Conservation (phyloP, 768 basidiomycete species). For the Sistotremastrum suecicum region DNA sequence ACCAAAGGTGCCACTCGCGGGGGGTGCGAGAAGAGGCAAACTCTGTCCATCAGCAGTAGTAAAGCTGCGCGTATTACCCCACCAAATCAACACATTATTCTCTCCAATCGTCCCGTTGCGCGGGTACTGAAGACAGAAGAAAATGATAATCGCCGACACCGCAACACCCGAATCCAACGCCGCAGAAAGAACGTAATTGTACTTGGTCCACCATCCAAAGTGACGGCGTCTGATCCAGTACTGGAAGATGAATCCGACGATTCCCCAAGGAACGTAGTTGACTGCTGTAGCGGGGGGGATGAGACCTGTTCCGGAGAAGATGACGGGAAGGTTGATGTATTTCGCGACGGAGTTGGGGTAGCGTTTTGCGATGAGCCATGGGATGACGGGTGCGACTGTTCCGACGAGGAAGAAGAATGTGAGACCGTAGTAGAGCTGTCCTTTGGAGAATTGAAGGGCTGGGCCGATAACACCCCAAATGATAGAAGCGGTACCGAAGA, state of each 20-base stretch:
- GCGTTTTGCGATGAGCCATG: conserved; percentile 37
- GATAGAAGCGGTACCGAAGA: conserved; percentile 20
- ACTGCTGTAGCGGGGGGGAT: conserved; percentile 56
- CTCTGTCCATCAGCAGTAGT: conserved; percentile 18
- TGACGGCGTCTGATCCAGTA: conserved; percentile 43
- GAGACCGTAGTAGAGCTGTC: conserved; percentile 34
- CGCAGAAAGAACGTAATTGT: conserved; percentile 50
- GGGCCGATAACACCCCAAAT: conserved; percentile 68
- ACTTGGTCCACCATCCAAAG: conserved; percentile 59
- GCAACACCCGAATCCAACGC: conserved; percentile 62
- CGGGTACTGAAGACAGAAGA: conserved; percentile 55
- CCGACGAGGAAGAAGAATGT: conserved; percentile 72
- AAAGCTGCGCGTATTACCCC: conserved; percentile 42
- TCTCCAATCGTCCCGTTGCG: conserved; percentile 42
- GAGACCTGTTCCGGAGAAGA: conserved; percentile 41
- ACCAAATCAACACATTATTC: conserved; percentile 44
- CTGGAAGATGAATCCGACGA: conserved; percentile 54
- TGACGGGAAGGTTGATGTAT: conserved; percentile 34
- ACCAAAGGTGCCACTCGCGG: conserved; percentile 6
- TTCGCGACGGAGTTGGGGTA: conserved; percentile 51
- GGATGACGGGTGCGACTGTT: conserved; percentile 39
- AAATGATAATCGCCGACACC: conserved; percentile 37
- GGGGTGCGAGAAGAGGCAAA: conserved; percentile 5
- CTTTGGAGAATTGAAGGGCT: conserved; percentile 48
- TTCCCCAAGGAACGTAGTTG: conserved; percentile 56